Percentiles rank a stretch among this genome's conserved stretches.
phyloP scores from a whole-genome alignment of 1,284 basidiomycete genomes.

The Ustilago shanxiensis region DNA sequence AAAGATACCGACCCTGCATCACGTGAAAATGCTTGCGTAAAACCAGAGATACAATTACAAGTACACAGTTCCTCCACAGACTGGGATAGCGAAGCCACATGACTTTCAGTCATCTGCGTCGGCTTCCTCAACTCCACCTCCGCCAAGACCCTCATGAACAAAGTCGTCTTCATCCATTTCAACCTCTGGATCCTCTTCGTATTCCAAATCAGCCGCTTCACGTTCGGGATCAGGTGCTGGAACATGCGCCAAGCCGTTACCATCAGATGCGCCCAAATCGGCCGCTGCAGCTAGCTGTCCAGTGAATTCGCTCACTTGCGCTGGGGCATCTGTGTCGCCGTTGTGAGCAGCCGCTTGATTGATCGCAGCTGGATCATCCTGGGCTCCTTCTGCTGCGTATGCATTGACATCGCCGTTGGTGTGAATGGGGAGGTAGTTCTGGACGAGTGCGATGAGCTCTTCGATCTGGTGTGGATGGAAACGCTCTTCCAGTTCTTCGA shows the following conservation, averaged over 20 bases:
- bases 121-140: conserved; percentile 67
- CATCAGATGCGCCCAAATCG: conserved; percentile 46
- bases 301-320: conserved; percentile 37
- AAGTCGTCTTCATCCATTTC: conserved; percentile 64
- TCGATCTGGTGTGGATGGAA: conserved; percentile 77
- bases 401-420: conserved; percentile 16
- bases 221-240: conserved; percentile 41
- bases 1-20: neutral
- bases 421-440: conserved; percentile 70
- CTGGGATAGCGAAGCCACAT: neutral
- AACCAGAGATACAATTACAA: conserved; percentile 31
- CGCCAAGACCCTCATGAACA: conserved; percentile 50
- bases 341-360: conserved; percentile 6
- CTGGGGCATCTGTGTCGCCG: neutral
- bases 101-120: conserved; percentile 62
- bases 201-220: conserved; percentile 57
- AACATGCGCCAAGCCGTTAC: conserved; percentile 55
- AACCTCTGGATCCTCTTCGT: conserved; percentile 61
- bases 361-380: conserved; percentile 27
- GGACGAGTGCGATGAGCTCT: conserved; percentile 77
- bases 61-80: conserved; percentile 2
- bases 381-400: conserved; percentile 35
- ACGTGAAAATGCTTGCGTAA: neutral
- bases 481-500: conserved; percentile 88
- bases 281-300: conserved; percentile 41